Percentiles rank a stretch among this genome's conserved stretches.
Conservation (phyloP, 352 stramenopile genomes). For the Thalassiosira livingstoniorum region DNA sequence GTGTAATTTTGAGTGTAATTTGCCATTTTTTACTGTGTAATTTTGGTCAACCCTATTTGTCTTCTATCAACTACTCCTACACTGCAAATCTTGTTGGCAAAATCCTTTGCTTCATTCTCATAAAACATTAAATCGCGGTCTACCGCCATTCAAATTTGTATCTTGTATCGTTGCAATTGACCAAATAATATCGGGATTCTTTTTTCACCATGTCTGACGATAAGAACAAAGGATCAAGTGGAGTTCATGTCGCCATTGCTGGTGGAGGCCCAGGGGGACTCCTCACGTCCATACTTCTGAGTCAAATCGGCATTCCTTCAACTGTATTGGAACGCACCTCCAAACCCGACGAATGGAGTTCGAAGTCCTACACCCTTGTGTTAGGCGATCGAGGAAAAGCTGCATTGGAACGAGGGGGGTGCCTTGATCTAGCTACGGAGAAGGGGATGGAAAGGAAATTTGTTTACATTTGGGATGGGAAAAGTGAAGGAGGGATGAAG, state of each 20-base stretch:
- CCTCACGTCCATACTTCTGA: slow-evolving; percentile 25
- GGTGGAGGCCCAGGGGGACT: slow-evolving; percentile 26
- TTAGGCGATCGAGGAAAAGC: slow-evolving; percentile 19
- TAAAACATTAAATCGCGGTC: too few relatives aligned
- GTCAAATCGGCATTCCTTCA: slow-evolving; percentile 27
- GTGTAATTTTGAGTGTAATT: too few relatives aligned
- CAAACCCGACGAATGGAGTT: slow-evolving; percentile 30
- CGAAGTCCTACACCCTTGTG: slow-evolving; percentile 33
- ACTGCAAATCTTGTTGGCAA: too few relatives aligned
- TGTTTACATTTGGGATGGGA: slow-evolving; percentile 34
- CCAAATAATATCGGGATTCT: too few relatives aligned
- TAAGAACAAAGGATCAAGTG: too few relatives aligned
- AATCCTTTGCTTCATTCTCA: too few relatives aligned
- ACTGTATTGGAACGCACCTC: slow-evolving; percentile 24
- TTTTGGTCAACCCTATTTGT: too few relatives aligned
- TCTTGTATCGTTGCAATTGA: too few relatives aligned
- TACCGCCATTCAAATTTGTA: too few relatives aligned
- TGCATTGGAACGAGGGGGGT: slow-evolving; percentile 14
- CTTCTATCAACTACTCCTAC: too few relatives aligned
- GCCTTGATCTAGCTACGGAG: slow-evolving; percentile 4
- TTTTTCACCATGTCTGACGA: too few relatives aligned
- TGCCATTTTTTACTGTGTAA: too few relatives aligned
- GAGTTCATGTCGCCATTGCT: slow-evolving; percentile 4
- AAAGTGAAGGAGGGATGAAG: slow-evolving; percentile 31
- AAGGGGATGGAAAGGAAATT: slow-evolving; percentile 19